phyloP scores from a whole-genome alignment of 2,329 filamentous ascomycete species.

The Botrytis deweyae region DNA sequence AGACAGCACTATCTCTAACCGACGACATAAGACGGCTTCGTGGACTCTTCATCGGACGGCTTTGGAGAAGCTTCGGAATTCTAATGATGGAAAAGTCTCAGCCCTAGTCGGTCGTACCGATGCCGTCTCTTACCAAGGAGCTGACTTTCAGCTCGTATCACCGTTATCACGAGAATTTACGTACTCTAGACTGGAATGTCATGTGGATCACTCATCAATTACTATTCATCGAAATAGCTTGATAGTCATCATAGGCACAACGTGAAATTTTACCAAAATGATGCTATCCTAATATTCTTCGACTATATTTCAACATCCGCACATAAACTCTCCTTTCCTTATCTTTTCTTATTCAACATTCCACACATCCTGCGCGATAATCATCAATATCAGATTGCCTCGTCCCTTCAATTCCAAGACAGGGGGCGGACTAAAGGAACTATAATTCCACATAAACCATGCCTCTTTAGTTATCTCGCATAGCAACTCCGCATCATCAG shows the following conservation, averaged over 20 bases:
- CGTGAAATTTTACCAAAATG: not conserved
- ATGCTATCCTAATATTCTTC: not conserved
- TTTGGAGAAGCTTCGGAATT: constrained; percentile 10
- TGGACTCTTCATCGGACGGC: constrained; percentile 13
- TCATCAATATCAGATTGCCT: constrained; percentile 12
- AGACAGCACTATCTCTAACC: constrained; percentile 21
- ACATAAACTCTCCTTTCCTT: not conserved
- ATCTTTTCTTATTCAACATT: not conserved
- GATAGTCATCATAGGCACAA: constrained; percentile 15
- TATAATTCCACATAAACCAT: not conserved
- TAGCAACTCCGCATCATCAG: constrained; percentile 11
- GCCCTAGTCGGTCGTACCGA: constrained; percentile 17
- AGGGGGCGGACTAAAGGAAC: constrained; percentile 12
- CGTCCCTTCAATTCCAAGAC: not conserved
- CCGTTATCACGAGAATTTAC: constrained; percentile 18
- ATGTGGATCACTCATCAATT: constrained; percentile 5
- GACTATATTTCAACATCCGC: not conserved
- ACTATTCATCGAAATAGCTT: constrained; percentile 7
- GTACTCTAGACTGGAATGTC: not conserved
- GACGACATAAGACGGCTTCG: not conserved
- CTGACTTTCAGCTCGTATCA: constrained; percentile 23
- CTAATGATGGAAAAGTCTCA: constrained; percentile 13
- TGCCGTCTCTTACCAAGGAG: constrained; percentile 16
- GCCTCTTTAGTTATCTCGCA: constrained; percentile 15
- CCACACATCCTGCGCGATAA: constrained; percentile 2